Evolutionary conservation across 148 eudicot species (phyloP).

Genomic region (Fagopyrum esculentum): DNA sequence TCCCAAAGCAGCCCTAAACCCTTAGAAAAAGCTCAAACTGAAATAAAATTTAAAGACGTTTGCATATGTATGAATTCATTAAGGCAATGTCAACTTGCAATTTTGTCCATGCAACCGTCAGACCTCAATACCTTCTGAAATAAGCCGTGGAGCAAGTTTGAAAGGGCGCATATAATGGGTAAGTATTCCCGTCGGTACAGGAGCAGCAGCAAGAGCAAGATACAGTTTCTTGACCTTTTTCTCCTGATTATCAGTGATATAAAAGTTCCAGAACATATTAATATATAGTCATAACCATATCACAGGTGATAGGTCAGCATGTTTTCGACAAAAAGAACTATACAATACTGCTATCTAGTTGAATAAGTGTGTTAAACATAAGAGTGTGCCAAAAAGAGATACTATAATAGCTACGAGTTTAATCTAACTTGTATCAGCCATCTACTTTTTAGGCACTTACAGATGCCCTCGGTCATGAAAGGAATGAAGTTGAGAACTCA

Average conservation of each 20-base stretch:
- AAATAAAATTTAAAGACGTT: not conserved
- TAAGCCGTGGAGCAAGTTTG: conserved; percentile 67
- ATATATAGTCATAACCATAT: not conserved
- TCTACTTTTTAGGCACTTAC: not conserved
- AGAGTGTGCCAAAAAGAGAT: not conserved
- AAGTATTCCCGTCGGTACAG: conserved; percentile 62
- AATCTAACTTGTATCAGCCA: not conserved
- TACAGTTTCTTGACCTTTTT: conserved; percentile 86
- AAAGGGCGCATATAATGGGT: conserved; percentile 89
- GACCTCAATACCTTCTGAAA: conserved; percentile 62
- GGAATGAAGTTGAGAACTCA: conserved; percentile 26
- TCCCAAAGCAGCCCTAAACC: not conserved
- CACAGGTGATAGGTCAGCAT: not conserved
- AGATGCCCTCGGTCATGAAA: not conserved
- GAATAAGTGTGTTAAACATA: not conserved
- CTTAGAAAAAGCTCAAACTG: not conserved
- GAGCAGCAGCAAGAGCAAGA: conserved; percentile 90
- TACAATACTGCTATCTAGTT: not conserved
- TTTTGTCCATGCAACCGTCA: not conserved
- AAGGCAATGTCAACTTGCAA: not conserved
- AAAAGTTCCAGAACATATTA: conserved; percentile 3
- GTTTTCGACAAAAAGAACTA: not conserved
- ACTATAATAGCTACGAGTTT: not conserved
- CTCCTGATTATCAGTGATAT: conserved; percentile 41
- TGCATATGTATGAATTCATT: not conserved